Evolutionary conservation across 1,284 basidiomycete genomes (phyloP), one percentile per base, ranked within the genome.

Genomic region (Ganoderma leucocontextum): DNA sequence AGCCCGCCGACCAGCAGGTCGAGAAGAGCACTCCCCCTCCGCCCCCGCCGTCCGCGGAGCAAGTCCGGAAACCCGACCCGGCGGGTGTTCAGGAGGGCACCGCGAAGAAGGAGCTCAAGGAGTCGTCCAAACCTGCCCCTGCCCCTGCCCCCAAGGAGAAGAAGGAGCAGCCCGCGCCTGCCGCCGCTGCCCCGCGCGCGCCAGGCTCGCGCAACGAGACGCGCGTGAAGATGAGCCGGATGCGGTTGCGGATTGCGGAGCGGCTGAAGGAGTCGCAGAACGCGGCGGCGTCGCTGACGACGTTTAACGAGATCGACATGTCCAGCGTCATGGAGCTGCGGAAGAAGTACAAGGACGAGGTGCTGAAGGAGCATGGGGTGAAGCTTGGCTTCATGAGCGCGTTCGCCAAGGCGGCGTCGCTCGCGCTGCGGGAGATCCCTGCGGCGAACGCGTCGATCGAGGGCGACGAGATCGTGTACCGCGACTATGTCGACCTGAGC

Each of bases 301-400:
- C 97, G 57, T 99, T 99, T 89, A 99, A 99, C 85, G 97, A 99
- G 84, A 96, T 99, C 79, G 97, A 99, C 86, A 99, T 99, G 97
- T 96, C 95, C 58, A 92, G 92, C 59, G 84, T 99, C 71, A 95
- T 99, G 86, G 92, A 94, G 64, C 92, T 99, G 91, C 93, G 98
- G 76, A 91, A 92, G 79, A 91, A 94, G 78, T 97, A 97, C 91
- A 99, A 99, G 88, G 96, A 99, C 75, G 86, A 90, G 66, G 86
- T 99, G 62, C 86, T 97, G 66, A 98, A 99, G 83, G 89, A 93
- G 79, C 93, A 97, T 76, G 97, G 96, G 61, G 92, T 99, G 81
- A 99, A 99, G 84, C 89, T 99, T 73, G 97, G 98, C 49, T 99
- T 96, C 89, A 99, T 99, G 98, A 95, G 93, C 73, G 96, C 96